Conservation (phyloP, 768 basidiomycete species). For the Phylloporus sp. region DNA sequence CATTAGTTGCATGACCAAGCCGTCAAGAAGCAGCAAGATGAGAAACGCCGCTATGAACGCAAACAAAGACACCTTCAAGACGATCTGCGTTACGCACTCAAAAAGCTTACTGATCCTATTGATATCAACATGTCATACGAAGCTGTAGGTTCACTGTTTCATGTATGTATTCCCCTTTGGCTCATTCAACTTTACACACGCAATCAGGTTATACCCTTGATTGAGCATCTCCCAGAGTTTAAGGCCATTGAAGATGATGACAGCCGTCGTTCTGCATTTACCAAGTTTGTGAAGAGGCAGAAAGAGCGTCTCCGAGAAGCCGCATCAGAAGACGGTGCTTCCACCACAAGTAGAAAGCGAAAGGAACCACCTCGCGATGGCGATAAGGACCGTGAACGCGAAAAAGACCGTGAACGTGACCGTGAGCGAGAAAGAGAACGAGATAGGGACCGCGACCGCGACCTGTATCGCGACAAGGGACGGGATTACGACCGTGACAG, state of each 20-base stretch:
- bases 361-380: constrained; percentile 63
- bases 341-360: constrained; percentile 73
- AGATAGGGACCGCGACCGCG: constrained; percentile 26
- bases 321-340: constrained; percentile 79
- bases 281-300: constrained; percentile 86
- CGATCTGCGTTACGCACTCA: constrained; percentile 92
- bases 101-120: constrained; percentile 79
- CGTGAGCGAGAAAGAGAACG: constrained; percentile 23
- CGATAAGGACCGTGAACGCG: constrained; percentile 47
- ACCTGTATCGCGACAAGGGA: constrained; percentile 29
- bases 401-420: constrained; percentile 33
- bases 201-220: constrained; percentile 62
- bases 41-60: constrained; percentile 82
- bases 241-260: constrained; percentile 89
- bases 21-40: constrained; percentile 74
- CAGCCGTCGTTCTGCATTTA: constrained; percentile 71
- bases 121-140: constrained; percentile 77
- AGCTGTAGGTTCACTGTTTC: constrained; percentile 50
- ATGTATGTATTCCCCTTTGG: neutral
- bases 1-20: constrained; percentile 68
- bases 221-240: constrained; percentile 82
- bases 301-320: constrained; percentile 81
- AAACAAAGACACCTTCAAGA: constrained; percentile 86
- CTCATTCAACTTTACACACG: neutral
- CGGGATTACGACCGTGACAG: constrained; percentile 38